Base-by-base conservation (phyloP, 73 alveolate genomes). In the Paramecium bursaria region DNA sequence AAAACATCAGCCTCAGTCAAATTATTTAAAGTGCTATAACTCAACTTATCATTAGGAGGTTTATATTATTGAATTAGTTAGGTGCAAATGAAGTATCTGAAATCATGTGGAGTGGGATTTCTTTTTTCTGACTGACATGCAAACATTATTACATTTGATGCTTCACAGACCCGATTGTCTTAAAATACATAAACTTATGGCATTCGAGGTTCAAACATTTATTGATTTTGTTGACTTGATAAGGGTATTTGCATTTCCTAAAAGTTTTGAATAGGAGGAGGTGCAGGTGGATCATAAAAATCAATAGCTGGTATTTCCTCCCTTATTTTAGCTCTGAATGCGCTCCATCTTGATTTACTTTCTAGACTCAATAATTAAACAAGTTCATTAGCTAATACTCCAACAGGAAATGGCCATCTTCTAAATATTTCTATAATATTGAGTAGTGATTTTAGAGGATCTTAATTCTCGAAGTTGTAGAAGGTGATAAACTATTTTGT, bases 351-450 rank as follows among this genome's bases (percentile, higher is more conserved):
- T 50, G 89, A 79, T 42, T 79, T 79, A 4, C 46, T 53, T 53
- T 79, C 89, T 55, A 53, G 42, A 50, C 46, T 39, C 26, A 79
- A 44, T 23, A 79, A 49, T 6, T 61, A 52, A 22, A 79, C 89
- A 33, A 79, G 48, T 73, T 79, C 89, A 61, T 79, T 53, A 2
- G 89, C 80, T 82, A 79, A 53, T 6, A 53, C 76, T 23, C 89
- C 89, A 0, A 79, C 89, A 15, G 89, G 89, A 19, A 31, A 79
- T 2, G 89, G 89, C 89, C 89, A 79, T 79, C 89, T 79, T 42
- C 89, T 79, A 55, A 79, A 79, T 3, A 79, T 79, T 33, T 79
- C 53, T 19, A 79, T 73, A 35, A 53, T 22, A 79, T 67, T 67
- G 4, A 67, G 23, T 2, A 67, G n/a, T n/a, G 82, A 67, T 67